Evolutionary conservation across 2,329 filamentous ascomycete species (phyloP), one percentile per base, ranked within the genome.

Genomic region (Cucurbitaria berberidis): DNA sequence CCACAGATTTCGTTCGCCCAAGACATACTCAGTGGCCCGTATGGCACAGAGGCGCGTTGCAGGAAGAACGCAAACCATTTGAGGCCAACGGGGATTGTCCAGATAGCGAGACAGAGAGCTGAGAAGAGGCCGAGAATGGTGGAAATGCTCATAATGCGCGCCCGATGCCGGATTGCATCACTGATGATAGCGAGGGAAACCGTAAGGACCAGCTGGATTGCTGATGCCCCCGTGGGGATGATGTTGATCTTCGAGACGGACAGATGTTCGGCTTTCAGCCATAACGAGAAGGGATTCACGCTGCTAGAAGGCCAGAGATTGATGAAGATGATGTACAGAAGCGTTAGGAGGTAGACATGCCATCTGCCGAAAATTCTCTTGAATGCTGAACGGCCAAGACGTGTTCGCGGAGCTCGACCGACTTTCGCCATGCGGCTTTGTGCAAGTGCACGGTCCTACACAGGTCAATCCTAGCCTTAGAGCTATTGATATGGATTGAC

Each of bases 1-100:
- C 72, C 72, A 18, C 77, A 76, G 4, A 79, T 74, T 52, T 81
- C 78, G 54, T 81, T 81, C 10, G 80, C 76, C 79, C 79, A 82
- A 6, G 69, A 70, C 68, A 74, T 71, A 24, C 60, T 63, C 4
- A 74, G 61, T 3, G 70, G 69, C 3, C 71, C 68, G 29, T 70
- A 73, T 1, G 69, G 67, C 1, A 72, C 70, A 3, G 57, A 62
- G 6, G 63, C 66, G 21, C 67, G 59, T 29, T 66, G 64, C 26
- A 74, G 57, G 43, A 70, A 64, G 53, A 70, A 73, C 0, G 70
- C 65, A 29, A 66, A 60, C 72, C 69, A 73, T 26, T 73, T 72
- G 9, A 70, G 46, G 1, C 70, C 67, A 1, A 45, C 53, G 0
- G 72, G 69, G 3, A 74, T 63, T 2, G 45, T 57, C 69, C 69